These are phyloP conservation scores for Chaetothyriales sp. DNA, from an alignment of 2,329 filamentous ascomycete species.

Conservation along the genomic window DNA sequence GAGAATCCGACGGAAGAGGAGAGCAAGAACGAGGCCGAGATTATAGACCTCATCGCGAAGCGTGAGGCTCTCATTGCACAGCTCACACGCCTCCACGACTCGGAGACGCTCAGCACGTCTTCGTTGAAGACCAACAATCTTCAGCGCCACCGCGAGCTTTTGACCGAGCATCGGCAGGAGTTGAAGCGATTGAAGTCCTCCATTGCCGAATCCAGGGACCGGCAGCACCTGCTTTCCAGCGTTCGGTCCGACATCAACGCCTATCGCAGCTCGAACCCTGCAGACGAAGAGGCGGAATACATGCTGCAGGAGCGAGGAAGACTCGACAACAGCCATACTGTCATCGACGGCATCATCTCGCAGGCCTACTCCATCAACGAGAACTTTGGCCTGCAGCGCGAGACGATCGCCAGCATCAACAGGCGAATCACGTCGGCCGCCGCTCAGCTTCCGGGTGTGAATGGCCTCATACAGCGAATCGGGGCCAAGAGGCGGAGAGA, in stretches of 20 bases:
- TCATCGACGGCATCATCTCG: conserved; percentile 79
- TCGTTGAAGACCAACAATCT: conserved; percentile 97
- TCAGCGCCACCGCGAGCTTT: conserved; percentile 76
- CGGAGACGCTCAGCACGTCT: conserved; percentile 77
- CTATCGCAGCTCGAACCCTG: conserved; percentile 71
- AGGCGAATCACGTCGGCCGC: conserved; percentile 78
- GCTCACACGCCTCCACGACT: conserved; percentile 79
- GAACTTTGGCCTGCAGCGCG: conserved; percentile 72
- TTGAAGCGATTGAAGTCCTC: conserved; percentile 59
- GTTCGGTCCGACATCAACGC: conserved; percentile 85
- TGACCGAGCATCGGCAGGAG: conserved; percentile 74
- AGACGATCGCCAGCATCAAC: conserved; percentile 79
- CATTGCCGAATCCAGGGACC: conserved; percentile 66
- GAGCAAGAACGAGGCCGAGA: conserved; percentile 59
- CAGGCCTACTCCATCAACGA: conserved; percentile 97
- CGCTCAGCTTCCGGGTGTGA: conserved; percentile 83
- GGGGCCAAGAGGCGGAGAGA: conserved; percentile 90
- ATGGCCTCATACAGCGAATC: conserved; percentile 81
- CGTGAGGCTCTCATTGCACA: conserved; percentile 70
- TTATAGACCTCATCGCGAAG: conserved; percentile 77
- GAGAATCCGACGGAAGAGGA: conserved; percentile 78
- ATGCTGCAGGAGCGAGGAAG: conserved; percentile 82
- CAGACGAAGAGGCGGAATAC: conserved; percentile 80
- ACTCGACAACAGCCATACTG: conserved; percentile 77
- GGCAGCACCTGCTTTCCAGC: conserved; percentile 78